Conservation (phyloP, 176 grass and related monocot genomes). For the Typha latifolia region DNA sequence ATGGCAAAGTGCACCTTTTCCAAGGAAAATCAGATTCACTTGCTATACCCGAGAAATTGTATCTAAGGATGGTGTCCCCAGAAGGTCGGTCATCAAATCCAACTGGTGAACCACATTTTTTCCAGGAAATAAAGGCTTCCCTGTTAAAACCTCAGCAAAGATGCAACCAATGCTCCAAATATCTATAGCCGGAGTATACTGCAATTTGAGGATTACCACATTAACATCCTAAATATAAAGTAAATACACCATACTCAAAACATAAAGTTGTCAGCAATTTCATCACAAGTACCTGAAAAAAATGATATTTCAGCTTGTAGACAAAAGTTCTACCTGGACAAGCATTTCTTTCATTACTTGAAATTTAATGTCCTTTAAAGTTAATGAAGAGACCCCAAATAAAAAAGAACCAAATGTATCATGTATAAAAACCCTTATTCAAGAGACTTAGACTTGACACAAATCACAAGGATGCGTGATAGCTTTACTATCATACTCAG, state of each 20-base stretch:
- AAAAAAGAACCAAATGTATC: neutral
- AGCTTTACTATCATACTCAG: too few species aligned
- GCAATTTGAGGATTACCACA: slow-evolving; percentile 35
- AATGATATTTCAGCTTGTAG: neutral
- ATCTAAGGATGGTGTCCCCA: slow-evolving; percentile 86
- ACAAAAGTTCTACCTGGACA: neutral
- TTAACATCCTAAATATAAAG: slow-evolving; percentile 5
- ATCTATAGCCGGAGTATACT: slow-evolving; percentile 99
- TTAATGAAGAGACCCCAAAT: neutral
- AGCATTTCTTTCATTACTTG: neutral
- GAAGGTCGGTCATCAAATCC: slow-evolving; percentile 97
- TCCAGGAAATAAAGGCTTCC: slow-evolving; percentile 96
- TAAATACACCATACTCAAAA: neutral
- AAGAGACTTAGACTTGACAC: too few species aligned
- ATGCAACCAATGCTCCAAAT: slow-evolving; percentile 99
- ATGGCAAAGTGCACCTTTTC: neutral
- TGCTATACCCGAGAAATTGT: slow-evolving; percentile 87
- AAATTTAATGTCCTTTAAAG: neutral
- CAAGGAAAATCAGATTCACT: neutral
- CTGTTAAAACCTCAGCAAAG: slow-evolving; percentile 90
- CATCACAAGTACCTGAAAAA: neutral
- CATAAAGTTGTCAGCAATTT: slow-evolving; percentile 3
- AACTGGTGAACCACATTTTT: slow-evolving; percentile 99
- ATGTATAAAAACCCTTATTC: neutral
- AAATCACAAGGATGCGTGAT: too few species aligned